Evolutionary conservation across 1,139 yeast genomes (phyloP).

Genomic region (Diutina catenulata): DNA sequence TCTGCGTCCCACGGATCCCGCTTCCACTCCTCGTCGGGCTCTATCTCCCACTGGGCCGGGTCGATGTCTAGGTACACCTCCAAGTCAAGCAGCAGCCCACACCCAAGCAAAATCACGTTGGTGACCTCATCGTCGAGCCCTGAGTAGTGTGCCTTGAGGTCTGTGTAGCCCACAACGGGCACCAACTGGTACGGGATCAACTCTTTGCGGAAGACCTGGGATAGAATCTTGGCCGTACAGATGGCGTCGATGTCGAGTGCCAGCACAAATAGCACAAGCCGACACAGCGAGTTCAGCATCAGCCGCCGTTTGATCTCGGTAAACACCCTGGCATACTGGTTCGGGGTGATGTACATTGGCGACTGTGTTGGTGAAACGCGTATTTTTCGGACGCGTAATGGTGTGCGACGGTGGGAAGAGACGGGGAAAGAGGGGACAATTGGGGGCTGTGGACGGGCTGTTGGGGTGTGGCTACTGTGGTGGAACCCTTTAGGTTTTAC

Average conservation of each 20-base stretch:
- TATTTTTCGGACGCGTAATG: too few relatives aligned
- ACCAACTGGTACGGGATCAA: constrained; percentile 78
- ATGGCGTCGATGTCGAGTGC: constrained; percentile 87
- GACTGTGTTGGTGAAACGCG: too few relatives aligned
- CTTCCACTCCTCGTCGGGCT: constrained; percentile 7
- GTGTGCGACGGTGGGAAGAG: too few relatives aligned
- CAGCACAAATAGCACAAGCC: constrained; percentile 78
- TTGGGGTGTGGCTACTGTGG: too few relatives aligned
- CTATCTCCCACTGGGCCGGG: constrained; percentile 26
- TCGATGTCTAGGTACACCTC: constrained; percentile 67
- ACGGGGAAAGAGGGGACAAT: too few relatives aligned
- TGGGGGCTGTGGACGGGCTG: too few relatives aligned
- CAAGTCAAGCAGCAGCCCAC: constrained; percentile 91
- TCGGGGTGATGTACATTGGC: constrained; percentile 52
- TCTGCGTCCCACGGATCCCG: constrained; percentile 10
- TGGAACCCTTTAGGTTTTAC: too few relatives aligned
- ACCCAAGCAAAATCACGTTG: constrained; percentile 74
- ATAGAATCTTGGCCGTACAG: constrained; percentile 74
- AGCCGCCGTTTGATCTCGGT: constrained; percentile 50
- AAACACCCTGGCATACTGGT: constrained; percentile 47
- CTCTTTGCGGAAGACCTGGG: constrained; percentile 63
- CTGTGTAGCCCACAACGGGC: constrained; percentile 91
- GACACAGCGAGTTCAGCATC: constrained; percentile 81
- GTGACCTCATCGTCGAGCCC: constrained; percentile 66
- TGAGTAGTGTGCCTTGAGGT: constrained; percentile 50